phyloP scores from a whole-genome alignment of 2,329 filamentous ascomycete species.

The Fusarium liriodendri region DNA sequence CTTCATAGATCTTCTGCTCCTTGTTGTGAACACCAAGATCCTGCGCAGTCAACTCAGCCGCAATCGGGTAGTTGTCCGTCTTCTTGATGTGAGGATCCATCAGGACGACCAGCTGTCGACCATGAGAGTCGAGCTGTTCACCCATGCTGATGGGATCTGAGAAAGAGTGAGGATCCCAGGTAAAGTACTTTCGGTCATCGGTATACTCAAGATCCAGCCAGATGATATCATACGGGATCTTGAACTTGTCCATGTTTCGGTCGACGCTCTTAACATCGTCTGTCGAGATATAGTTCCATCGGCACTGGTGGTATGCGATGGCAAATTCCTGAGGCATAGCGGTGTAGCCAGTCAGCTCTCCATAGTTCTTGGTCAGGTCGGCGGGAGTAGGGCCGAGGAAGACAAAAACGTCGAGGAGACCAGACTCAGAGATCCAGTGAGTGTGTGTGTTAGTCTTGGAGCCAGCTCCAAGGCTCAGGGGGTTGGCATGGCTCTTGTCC shows the following conservation, averaged over 20 bases:
- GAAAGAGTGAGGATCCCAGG: slow-evolving; percentile 93
- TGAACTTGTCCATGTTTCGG: slow-evolving; percentile 92
- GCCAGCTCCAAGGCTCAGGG: slow-evolving; percentile 77
- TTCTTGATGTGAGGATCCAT: slow-evolving; percentile 99
- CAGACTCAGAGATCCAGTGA: slow-evolving; percentile 96
- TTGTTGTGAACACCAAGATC: slow-evolving; percentile 90
- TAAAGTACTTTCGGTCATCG: slow-evolving; percentile 97
- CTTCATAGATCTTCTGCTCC: slow-evolving; percentile 88
- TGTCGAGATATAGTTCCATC: slow-evolving; percentile 98
- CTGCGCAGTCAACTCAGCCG: slow-evolving; percentile 85
- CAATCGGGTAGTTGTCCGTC: slow-evolving; percentile 78
- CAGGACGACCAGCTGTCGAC: slow-evolving; percentile 91
- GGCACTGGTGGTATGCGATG: slow-evolving; percentile 95
- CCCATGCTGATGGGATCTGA: slow-evolving; percentile 88
- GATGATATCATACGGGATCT: slow-evolving; percentile 98
- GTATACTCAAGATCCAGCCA: slow-evolving; percentile 99
- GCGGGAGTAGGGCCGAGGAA: slow-evolving; percentile 90
- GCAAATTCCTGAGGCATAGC: slow-evolving; percentile 93
- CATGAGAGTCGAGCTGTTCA: slow-evolving; percentile 84
- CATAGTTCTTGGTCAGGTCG: slow-evolving; percentile 84
- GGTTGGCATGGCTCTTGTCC: slow-evolving; percentile 77
- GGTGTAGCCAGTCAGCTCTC: slow-evolving; percentile 90
- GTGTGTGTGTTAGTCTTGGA: slow-evolving; percentile 83
- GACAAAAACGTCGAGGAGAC: slow-evolving; percentile 91
- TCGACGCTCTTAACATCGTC: slow-evolving; percentile 98